A percentile compares a stretch with the other conserved stretches of the same genome.
Conservation (phyloP, 192 early-diverging fungal species). For the Geosiphon pyriformis region DNA sequence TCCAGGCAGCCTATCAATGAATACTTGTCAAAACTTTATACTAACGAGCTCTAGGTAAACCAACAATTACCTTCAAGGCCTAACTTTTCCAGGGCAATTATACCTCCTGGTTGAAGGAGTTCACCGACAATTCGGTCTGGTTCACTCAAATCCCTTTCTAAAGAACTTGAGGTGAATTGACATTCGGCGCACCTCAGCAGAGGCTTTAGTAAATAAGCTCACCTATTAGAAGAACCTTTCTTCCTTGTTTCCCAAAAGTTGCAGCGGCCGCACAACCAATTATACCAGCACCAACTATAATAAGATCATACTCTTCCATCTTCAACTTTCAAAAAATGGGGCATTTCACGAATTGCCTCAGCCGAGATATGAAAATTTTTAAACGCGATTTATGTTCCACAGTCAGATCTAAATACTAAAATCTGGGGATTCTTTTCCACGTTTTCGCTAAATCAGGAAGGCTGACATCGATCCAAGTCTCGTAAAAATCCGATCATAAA, state of each 20-base stretch:
- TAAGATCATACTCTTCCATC: conserved; percentile 67
- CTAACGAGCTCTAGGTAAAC: background rate
- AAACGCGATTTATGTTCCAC: too few relatives aligned
- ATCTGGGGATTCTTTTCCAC: too few relatives aligned
- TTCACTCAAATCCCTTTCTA: conserved; percentile 85
- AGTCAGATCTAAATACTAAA: too few relatives aligned
- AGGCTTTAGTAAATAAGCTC: conserved; percentile 6
- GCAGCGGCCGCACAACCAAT: conserved; percentile 83
- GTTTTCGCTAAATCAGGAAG: too few relatives aligned
- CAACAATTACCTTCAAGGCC: conserved; percentile 56
- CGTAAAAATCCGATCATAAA: too few relatives aligned
- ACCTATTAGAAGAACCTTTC: conserved; percentile 62
- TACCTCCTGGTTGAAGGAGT: conserved; percentile 91
- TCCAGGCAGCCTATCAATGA: conserved; percentile 58
- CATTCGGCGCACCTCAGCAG: background rate
- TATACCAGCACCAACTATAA: conserved; percentile 91
- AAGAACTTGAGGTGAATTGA: conserved; percentile 1
- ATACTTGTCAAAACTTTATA: background rate
- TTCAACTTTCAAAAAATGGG: too few relatives aligned
- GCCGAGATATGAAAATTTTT: too few relatives aligned
- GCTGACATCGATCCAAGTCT: too few relatives aligned
- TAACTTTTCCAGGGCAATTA: conserved; percentile 70
- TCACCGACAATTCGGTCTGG: conserved; percentile 99
- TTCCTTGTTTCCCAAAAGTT: conserved; percentile 66
- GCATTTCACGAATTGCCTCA: too few relatives aligned